These are phyloP conservation scores for Triticum timopheevii DNA, from an alignment of 176 grass and related monocot genomes.

Conservation along the genomic window DNA sequence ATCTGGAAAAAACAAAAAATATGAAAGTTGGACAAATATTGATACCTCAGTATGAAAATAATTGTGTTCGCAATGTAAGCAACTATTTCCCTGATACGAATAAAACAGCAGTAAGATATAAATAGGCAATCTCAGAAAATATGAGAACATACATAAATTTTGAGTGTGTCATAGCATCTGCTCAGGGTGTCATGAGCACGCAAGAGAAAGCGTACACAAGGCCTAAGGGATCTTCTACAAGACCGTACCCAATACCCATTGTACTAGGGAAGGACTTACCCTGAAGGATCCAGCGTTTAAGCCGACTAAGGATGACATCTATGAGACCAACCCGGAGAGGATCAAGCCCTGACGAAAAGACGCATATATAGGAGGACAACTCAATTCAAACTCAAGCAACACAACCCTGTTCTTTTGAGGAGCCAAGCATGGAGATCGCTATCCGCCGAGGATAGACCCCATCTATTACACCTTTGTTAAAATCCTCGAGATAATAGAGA, in stretches of 20 bases:
- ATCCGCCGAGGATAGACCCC: background rate
- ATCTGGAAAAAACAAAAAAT: background rate
- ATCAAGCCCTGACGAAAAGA: background rate
- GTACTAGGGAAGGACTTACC: background rate
- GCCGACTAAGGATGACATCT: background rate
- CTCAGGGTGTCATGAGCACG: no score
- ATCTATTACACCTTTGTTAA: background rate
- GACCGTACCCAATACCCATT: background rate
- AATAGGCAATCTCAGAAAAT: conserved; percentile 10
- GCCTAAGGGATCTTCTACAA: background rate
- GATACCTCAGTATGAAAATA: conserved; percentile 94
- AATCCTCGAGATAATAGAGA: background rate
- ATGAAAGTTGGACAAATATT: background rate
- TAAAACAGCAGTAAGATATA: conserved; percentile 23
- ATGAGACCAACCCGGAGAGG: background rate
- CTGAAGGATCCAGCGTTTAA: background rate
- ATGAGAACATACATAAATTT: background rate
- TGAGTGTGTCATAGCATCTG: no score
- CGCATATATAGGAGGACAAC: background rate
- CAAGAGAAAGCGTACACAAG: background rate
- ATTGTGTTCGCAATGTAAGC: conserved; percentile 90
- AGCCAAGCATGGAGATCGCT: background rate
- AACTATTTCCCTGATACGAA: conserved; percentile 89
- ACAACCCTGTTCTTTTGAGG: background rate
- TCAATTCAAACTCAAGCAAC: background rate